Conservation (phyloP, 345 rosid genomes). For the Combretum micranthum region DNA sequence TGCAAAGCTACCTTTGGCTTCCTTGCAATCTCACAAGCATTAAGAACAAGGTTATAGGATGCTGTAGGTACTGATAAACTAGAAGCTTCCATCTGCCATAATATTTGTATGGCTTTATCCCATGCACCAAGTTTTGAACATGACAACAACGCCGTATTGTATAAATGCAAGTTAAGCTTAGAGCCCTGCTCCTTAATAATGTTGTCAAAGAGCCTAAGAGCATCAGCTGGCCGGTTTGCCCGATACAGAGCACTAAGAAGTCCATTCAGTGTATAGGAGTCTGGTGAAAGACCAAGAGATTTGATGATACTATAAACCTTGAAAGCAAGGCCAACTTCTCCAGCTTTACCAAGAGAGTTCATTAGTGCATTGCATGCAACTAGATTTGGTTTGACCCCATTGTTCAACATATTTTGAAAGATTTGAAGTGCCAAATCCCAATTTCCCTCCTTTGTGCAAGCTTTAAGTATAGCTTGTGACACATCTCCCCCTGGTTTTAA, state of each 20-base stretch:
- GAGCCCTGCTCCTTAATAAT: constrained; percentile 28
- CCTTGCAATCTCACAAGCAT: constrained; percentile 64
- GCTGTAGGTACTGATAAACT: constrained; percentile 39
- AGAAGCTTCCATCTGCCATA: constrained; percentile 67
- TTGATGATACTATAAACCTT: constrained; percentile 37
- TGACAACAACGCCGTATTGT: constrained; percentile 52
- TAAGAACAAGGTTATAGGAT: constrained; percentile 60
- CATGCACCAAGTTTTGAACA: constrained; percentile 73
- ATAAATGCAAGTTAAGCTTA: constrained; percentile 41
- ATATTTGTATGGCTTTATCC: constrained; percentile 69
- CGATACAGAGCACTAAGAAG: constrained; percentile 52
- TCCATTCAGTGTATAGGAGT: constrained; percentile 77
- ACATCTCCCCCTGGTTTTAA: constrained; percentile 43
- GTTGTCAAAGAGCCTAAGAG: constrained; percentile 59
- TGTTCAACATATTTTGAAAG: constrained; percentile 45
- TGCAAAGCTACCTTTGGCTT: constrained; percentile 59
- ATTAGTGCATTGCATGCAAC: constrained; percentile 66
- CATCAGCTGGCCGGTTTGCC: constrained; percentile 46
- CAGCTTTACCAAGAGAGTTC: constrained; percentile 61
- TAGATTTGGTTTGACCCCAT: constrained; percentile 45
- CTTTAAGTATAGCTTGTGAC: constrained; percentile 51
- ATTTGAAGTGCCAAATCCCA: constrained; percentile 50
- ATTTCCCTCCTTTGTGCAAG: constrained; percentile 52
- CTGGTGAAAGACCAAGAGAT: constrained; percentile 51
- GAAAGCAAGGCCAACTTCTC: constrained; percentile 50